These are phyloP conservation scores for Dactylis glomerata DNA, from an alignment of 176 grass and related monocot species.

Conservation along the genomic window DNA sequence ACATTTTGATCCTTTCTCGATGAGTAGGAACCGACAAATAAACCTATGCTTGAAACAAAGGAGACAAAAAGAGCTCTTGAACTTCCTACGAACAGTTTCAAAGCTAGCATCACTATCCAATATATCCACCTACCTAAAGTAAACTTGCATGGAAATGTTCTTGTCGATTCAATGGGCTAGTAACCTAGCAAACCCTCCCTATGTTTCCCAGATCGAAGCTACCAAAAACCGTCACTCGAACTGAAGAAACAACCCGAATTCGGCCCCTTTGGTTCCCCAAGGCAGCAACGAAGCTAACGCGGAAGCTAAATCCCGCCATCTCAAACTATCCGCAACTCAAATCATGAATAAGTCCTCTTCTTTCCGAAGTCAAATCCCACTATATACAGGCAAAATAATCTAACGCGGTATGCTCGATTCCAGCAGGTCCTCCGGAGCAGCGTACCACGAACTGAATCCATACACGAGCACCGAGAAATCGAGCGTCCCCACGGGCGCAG, in stretches of 20 bases:
- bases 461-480: background rate
- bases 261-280: background rate
- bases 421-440: background rate
- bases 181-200: background rate
- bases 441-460: background rate
- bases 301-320: background rate
- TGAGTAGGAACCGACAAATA: background rate
- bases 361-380: slow-evolving; percentile 17
- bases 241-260: background rate
- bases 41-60: background rate
- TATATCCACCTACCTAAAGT: background rate
- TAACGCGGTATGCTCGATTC: background rate
- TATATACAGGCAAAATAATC: background rate
- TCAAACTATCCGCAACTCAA: background rate
- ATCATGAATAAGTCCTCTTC: background rate
- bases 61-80: background rate
- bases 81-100: background rate
- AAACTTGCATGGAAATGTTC: background rate
- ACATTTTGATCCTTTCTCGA: background rate
- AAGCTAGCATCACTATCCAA: background rate
- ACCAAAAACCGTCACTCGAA: background rate
- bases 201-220: background rate
- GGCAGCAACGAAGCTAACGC: background rate
- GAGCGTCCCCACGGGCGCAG: background rate
- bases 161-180: background rate